Percentiles rank a stretch among this genome's conserved stretches.
Conservation (phyloP, 2,329 filamentous ascomycete species). For the Beauveria varroae region DNA sequence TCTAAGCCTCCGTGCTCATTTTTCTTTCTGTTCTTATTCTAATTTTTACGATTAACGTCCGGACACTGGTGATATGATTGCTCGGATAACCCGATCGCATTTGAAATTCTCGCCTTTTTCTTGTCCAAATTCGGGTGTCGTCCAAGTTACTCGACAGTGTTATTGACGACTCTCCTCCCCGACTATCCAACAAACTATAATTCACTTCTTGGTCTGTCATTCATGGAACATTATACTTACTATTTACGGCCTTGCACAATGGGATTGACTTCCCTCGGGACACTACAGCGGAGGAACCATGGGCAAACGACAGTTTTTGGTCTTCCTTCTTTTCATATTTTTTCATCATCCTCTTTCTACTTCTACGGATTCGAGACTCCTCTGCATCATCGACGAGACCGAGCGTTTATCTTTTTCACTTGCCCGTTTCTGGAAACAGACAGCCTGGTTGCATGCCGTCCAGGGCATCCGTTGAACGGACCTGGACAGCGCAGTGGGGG, state of each 20-base stretch:
- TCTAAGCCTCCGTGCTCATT: slow-evolving; percentile 14
- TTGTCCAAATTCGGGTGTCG: slow-evolving; percentile 4
- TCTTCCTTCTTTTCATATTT: background rate
- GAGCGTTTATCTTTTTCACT: slow-evolving; percentile 2
- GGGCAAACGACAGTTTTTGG: slow-evolving; percentile 3
- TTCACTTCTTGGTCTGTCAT: slow-evolving; percentile 34
- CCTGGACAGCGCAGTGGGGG: slow-evolving; percentile 5
- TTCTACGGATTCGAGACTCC: slow-evolving; percentile 1
- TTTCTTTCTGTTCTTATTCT: slow-evolving; percentile 12
- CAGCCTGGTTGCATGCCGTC: slow-evolving; percentile 11
- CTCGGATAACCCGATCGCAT: slow-evolving; percentile 27
- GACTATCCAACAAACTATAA: slow-evolving; percentile 25
- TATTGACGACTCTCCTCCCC: background rate
- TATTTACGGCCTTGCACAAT: slow-evolving; percentile 11
- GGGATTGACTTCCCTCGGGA: slow-evolving; percentile 2
- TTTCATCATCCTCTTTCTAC: background rate
- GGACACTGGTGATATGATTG: slow-evolving; percentile 30
- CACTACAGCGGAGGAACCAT: slow-evolving; percentile 6
- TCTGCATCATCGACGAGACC: slow-evolving; percentile 4
- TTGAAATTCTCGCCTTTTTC: slow-evolving; percentile 17
- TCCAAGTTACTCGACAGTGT: background rate
- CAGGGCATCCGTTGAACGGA: slow-evolving; percentile 11
- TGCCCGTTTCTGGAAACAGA: slow-evolving; percentile 12
- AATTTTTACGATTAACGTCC: slow-evolving; percentile 29
- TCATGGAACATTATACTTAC: slow-evolving; percentile 18